Base-by-base conservation (phyloP, 257 asterid species). In the Schizonepeta tenuifolia region DNA sequence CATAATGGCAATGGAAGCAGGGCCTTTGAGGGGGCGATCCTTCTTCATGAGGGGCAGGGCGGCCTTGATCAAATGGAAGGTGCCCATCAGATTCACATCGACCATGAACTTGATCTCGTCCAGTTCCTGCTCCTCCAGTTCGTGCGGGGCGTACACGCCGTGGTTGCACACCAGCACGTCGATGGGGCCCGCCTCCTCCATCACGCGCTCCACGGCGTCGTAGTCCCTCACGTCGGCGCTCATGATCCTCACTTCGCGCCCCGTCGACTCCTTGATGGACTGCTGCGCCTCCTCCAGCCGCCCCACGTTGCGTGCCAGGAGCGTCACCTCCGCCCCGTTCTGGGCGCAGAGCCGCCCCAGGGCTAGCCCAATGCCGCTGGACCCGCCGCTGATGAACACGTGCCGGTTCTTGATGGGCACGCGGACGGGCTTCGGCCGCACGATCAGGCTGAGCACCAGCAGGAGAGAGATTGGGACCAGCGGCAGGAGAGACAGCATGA, bases 351-450 rank as follows among this genome's bases (percentile, higher is more conserved):
- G 86, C 62, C 83, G 93, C n/a, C 97, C 99, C 9, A 94, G 80
- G 11, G 99, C 91, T 49, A 94, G 83, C 50, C 99, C 99, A 79
- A 94, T 91, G 66, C 99, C 99, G 75, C 99, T 94, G 70, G 99
- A 94, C 43, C 99, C 97, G 26, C 99, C 99, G 47, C 97, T 84
- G 80, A 94, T 91, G 88, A 94, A 82, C 22, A 94, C 89, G 83
- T 89, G 95, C 77, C 96, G 96, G 79, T 84, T 85, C 75, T 89
- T 91, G 79, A 94, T 77, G 40, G 96, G 89, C 75, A 94, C 15
- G 49, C 80, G 79, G 61, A 75, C 73, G 40, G 97, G 84, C 20
- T 72, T 85, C 43, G 99, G 97, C 20, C 91, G 95, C 74, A 83
- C 84, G 15, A 94, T 80, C 77, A 89, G 22, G 81, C 78, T 82